Evolutionary conservation across 306 rosid genomes (phyloP), one percentile per base, ranked within the genome.

Genomic region (Trichosanthes cucumerina): DNA sequence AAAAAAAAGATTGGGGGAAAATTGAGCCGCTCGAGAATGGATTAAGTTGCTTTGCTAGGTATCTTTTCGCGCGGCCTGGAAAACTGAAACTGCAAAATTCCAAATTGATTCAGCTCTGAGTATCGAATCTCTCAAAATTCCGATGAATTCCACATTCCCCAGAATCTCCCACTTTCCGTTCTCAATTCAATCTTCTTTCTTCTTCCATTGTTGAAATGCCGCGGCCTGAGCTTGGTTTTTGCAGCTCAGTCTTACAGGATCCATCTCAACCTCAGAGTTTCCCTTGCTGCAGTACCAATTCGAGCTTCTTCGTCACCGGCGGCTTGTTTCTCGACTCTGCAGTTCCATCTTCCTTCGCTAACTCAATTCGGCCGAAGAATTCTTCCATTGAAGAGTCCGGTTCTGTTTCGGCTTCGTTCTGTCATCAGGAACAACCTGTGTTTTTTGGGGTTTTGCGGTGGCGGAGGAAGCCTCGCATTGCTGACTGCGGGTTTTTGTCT

Each of bases 321-420:
- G 97, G 97, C 5, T 86, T 94, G 77, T 94, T 92, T 83, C 93
- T 90, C 10, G 98, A 94, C 4, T 85, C 92, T 57, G 19, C 82
- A 5, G 14, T 84, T 78, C 81, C 97, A 53, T 86, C 84, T 76
- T 87, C 93, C 3, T 81, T 92, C 9, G 73, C 75, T 73, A 85
- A 87, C 46, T 85, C 85, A 15, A 73, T 91, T 79, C 77, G 87
- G 5, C 64, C 76, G 6, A 84, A 78, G 59, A 78, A 57, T 64
- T 79, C 79, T 3, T n/a, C 82, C 3, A 70, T 53, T 50, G 36
- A 81, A 54, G 77, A 75, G 18, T 66, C 85, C 31, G 74, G 79
- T 19, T 80, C 82, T 7, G 78, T 68, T 49, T 75, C 83, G 52
- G 83, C 81, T 75, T 53, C 71, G 11, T 46, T 50, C 15, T 56